Evolutionary conservation across 192 early-diverging fungal genomes (phyloP), one percentile per base, ranked within the genome.

Genomic region (Rhizophagus prolifer): DNA sequence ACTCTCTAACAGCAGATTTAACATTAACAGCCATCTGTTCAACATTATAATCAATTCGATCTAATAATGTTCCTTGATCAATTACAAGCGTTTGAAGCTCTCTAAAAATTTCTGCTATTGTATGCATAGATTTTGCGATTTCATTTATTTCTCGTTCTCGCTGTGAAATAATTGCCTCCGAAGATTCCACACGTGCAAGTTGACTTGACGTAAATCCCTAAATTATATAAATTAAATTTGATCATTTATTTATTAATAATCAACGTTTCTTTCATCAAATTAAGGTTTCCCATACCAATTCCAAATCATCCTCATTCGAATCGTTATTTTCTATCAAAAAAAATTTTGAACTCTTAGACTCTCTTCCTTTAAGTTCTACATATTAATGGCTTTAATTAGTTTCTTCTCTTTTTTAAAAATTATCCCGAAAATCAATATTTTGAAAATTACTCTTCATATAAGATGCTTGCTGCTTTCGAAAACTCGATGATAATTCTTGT

Each of bases 1-100:
- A 88, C 80, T 98, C 91, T 58, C 90, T 89, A 60, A 92, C 92
- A 4, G 95, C 97, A 6, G 91, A 85, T 74, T 95, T 90, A n/a
- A 95, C 85, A 76, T 94, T 87, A 36, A 93, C 86, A 21, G 81
- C 88, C 10, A 92, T 91, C 73, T 92, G 91, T 78, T 98, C 97
- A 72, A 99, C 91, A 79, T 99, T 98, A 82, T 92, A 99, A 82
- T 99, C 97, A 73, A 99, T 98, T 34, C 97, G 89, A 84, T 99
- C 97, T 28, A 99, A 86, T 73, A 99, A 80, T 7, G 97, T 95
- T 19, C 97, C 97, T 81, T 99, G 97, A 82, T 98, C 97, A 78
- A 99, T 96, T 25, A 99, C 92, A 90, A 99, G 93, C 28, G 93
- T 90, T 80, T 99, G 95, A 78, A 98, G 86, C 77, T 97, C 95